These are phyloP conservation scores for Astrephomene gubernaculifera DNA, from an alignment of 139 green algal species.

Conservation along the genomic window DNA sequence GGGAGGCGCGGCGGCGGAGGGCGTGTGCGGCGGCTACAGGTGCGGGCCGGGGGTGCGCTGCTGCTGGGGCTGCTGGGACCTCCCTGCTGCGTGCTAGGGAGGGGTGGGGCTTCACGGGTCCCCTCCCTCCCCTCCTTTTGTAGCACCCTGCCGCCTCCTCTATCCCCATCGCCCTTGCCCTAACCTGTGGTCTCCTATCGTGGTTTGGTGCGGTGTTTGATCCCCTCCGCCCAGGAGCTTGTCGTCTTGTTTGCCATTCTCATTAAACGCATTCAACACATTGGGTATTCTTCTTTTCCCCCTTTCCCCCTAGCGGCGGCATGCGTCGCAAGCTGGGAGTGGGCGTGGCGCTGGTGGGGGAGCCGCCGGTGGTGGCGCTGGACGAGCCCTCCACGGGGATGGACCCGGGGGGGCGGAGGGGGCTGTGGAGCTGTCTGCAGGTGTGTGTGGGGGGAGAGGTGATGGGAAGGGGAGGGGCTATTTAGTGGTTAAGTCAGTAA, in stretches of 20 bases:
- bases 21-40: slow-evolving; percentile 46
- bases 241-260: too few species aligned
- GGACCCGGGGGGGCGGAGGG: slow-evolving; percentile 64
- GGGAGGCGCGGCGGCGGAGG: slow-evolving; percentile 47
- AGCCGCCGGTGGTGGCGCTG: slow-evolving; percentile 73
- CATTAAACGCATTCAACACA: too few species aligned
- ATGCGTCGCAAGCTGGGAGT: slow-evolving; percentile 86
- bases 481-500: too few species aligned
- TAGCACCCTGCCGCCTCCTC: too few species aligned
- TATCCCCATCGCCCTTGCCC: too few species aligned
- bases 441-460: background rate
- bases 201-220: too few species aligned
- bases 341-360: slow-evolving; percentile 77
- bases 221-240: too few species aligned
- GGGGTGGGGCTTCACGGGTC: too few species aligned
- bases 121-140: too few species aligned
- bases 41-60: slow-evolving; percentile 38
- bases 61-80: slow-evolving; percentile 78
- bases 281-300: too few species aligned
- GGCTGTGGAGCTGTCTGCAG: slow-evolving; percentile 58
- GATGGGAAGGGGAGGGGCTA: background rate
- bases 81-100: too few species aligned
- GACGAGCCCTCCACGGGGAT: slow-evolving; percentile 87
- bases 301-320: slow-evolving; percentile 81
- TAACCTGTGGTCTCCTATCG: too few species aligned